Evolutionary conservation across 106 monocot species (phyloP), one percentile per base, ranked within the genome.

Genomic region (Apostasia shenzhenica): DNA sequence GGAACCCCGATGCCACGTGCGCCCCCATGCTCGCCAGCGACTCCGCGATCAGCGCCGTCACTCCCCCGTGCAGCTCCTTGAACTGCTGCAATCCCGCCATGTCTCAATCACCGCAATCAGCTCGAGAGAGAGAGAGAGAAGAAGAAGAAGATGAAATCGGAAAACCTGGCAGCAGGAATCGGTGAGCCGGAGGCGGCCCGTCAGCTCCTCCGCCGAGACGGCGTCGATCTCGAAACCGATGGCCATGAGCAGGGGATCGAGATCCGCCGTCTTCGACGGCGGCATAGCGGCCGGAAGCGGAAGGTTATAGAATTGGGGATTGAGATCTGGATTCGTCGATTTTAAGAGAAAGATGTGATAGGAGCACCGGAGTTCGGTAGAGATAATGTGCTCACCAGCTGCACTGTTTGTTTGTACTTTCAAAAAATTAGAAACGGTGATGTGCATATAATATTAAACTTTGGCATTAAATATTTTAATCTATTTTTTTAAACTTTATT

Each of bases 21-120:
- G 91, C 91, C 39, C 95, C 95, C 38, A 91, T 84, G 84, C 95
- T 95, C 51, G 82, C 91, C 61, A 91, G 71, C 14, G 81, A 67
- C 83, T 95, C 95, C 37, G 91, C 75, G 14, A 95, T 77, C 82
- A 95, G 76, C 39, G 95, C 91, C 68, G 95, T 91, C 14, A 95
- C 65, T 1, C 95, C 95, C 7, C 91, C 95, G 77, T 95, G 95
- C 59, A 92, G 63, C 63, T 82, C 92, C 77, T 82, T 81, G 73
- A 95, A 95, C n/a, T 86, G 95, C 95, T 95, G 81, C 49, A 5
- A 57, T 44, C 0, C 8, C 37, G 61, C 61, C 13, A 61, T 11
- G 61, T 61, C 43, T 61, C 12, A 61, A 61, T 59, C 55, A 3
- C 2, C 12, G 14, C 55, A 3, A 55, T 51, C 26, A 26, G 26